Conservation (phyloP, 768 basidiomycete species). For the Leccinum uliginosum region DNA sequence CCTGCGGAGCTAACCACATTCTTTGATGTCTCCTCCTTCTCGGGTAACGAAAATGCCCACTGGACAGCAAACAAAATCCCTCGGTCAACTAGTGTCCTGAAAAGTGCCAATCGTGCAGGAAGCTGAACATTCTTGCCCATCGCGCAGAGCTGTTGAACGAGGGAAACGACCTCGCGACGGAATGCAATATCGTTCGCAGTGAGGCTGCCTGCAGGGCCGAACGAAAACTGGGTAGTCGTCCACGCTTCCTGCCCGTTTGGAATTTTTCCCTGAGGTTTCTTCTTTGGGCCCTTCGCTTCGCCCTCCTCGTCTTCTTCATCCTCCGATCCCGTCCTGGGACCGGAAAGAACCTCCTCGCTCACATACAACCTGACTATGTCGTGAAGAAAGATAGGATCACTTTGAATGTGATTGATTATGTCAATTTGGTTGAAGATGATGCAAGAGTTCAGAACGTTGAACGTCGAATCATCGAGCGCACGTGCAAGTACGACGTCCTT, state of each 20-base stretch:
- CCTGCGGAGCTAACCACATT: conserved; percentile 77
- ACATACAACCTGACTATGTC: conserved; percentile 77
- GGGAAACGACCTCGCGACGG: conserved; percentile 74
- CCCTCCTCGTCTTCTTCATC: conserved; percentile 25
- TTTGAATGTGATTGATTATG: conserved; percentile 87
- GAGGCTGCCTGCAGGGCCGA: conserved; percentile 52
- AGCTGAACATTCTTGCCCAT: conserved; percentile 98
- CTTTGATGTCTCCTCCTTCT: conserved; percentile 46
- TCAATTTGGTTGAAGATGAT: conserved; percentile 99
- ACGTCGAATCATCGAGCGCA: conserved; percentile 91
- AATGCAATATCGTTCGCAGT: conserved; percentile 51
- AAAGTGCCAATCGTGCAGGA: conserved; percentile 77
- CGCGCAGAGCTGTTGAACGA: conserved; percentile 87
- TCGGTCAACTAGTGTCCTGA: conserved; percentile 81
- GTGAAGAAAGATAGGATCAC: conserved; percentile 67
- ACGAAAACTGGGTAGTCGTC: conserved; percentile 41
- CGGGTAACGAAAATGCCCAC: conserved; percentile 78
- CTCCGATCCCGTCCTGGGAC: conserved; percentile 30
- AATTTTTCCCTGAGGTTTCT: conserved; percentile 40
- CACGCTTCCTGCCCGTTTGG: conserved; percentile 24
- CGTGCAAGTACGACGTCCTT: conserved; percentile 98
- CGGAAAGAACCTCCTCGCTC: conserved; percentile 59
- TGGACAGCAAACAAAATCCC: conserved; percentile 90
- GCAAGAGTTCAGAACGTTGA: conserved; percentile 94
- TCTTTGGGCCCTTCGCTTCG: conserved; percentile 29